Base-by-base conservation (phyloP, 2,329 filamentous ascomycete species). In the Didymella pinodella region DNA sequence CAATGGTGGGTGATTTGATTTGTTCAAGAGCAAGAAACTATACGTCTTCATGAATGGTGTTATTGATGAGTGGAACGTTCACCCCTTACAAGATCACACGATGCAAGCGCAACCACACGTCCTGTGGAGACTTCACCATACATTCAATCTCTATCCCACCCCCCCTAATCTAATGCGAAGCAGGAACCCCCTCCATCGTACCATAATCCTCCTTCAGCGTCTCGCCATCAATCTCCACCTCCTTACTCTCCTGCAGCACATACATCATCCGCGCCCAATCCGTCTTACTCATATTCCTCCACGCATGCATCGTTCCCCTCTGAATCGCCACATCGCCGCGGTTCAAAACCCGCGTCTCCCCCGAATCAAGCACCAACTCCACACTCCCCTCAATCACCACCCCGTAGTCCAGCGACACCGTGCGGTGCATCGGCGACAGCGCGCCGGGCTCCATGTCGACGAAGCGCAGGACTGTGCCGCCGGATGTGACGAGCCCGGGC, bases 401-500 rank as follows among this genome's bases (percentile, higher is more conserved):
- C 14, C 75, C 76, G 40, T 78, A 79, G 57, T 79, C 77, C 10
- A 78, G 59, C 8, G 66, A 73, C 7, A 78, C 68, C 2, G 77
- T 78, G 8, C 77, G 70, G 53, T 79, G 77, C 77, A 79, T 78
- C 3, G 75, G 67, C 11, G 70, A 74, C 1, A 65, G 31, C 6
- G 47, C 52, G 2, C 68, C 70, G 1, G 76, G 77, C 12, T 54
- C 54, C 34, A 75, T 66, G 44, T 79, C 76, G 10, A 77, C 75
- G 49, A 73, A 69, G 18, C 79, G 75, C 32, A 82, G 68, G 1
- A 82, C 79, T 3, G 81, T 81, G 12, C 82, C 82, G 11, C 72
- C 72, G 1, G 78, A 76, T 18, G 81, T 72, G 7, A 80, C 78
- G 5, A 86, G 74, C 0, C 84, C 84, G 0, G 84, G 82, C 0